These are phyloP conservation scores for Schizonepeta tenuifolia DNA, from an alignment of 257 asterid species.

Conservation along the genomic window DNA sequence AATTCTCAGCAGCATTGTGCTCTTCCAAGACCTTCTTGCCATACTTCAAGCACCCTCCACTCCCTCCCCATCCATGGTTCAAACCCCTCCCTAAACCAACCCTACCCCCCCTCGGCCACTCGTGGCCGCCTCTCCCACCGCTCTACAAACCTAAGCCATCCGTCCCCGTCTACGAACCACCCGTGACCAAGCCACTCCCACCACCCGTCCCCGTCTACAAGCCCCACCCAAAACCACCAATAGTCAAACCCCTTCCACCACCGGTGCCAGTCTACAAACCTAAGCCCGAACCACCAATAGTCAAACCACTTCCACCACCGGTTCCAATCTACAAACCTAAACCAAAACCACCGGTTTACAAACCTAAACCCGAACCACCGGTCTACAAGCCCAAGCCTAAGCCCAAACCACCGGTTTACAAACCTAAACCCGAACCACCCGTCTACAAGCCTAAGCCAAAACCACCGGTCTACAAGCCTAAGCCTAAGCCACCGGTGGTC, in stretches of 20 bases:
- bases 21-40: conserved; percentile 84
- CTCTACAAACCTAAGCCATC: conserved; percentile 37
- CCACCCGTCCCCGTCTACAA: too few relatives aligned
- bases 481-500: background rate
- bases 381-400: conserved; percentile 1
- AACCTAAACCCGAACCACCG: conserved; percentile 7
- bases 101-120: conserved; percentile 49
- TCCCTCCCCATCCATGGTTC: conserved; percentile 53
- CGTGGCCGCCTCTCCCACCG: conserved; percentile 44
- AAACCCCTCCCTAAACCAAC: conserved; percentile 40
- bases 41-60: conserved; percentile 55
- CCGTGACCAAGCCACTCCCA: background rate
- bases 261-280: conserved; percentile 47
- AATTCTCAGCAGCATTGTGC: conserved; percentile 74
- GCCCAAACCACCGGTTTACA: background rate
- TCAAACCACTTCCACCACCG: background rate
- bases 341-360: background rate
- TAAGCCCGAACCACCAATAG: background rate
- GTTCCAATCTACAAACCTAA: conserved; percentile 7
- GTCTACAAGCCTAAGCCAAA: background rate
- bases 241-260: background rate
- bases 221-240: background rate
- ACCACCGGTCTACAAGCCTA: conserved; percentile 16
- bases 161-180: background rate
- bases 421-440: background rate